Evolutionary conservation across 306 rosid species (phyloP), one percentile per base, ranked within the genome.

Genomic region (Inga laurina): DNA sequence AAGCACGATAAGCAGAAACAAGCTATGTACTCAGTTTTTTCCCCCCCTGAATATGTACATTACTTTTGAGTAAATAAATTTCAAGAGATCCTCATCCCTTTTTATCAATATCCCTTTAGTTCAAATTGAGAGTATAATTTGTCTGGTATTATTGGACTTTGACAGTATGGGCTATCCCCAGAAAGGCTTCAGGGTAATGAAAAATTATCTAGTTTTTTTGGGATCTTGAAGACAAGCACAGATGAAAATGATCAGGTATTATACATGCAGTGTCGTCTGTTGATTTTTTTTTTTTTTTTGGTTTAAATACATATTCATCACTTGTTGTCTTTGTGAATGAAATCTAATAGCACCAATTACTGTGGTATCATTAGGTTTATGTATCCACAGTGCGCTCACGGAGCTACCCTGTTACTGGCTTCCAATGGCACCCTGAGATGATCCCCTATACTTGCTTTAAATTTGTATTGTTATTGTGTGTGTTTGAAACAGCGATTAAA

Each of bases 381-480:
- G 91, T 93, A 73, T 89, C 98, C 88, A 90, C 94, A 3, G 90
- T 79, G 11, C 90, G 80, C 0, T 88, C 86, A 37, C 59, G 76
- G 66, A 57, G 49, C 64, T 93, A 92, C 87, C 98, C 98, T 5
- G 90, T 92, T 64, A 92, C 98, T 79, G 90, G 87, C 82, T 83
- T 85, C 80, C 98, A 89, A 76, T 93, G 94, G 97, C 94, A 93
- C 68, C 97, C 98, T 8, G 94, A 92, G 98, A 97, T 92, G 84
- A 75, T 77, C 27, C 13, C 13, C 56, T 32, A 3, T 1, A 32
- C 3, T 3, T 32, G 34, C 34, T 27, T 27, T 27, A 27, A 27
- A 0, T 1, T 27, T 27, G 27, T 27, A 27, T 27, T 27, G 27
- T 27, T 1, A 27, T 27, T 27, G 1, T 27, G 30, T 27, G 30